Conservation (phyloP, 2,329 filamentous ascomycete species). For the Fusarium anguioides region DNA sequence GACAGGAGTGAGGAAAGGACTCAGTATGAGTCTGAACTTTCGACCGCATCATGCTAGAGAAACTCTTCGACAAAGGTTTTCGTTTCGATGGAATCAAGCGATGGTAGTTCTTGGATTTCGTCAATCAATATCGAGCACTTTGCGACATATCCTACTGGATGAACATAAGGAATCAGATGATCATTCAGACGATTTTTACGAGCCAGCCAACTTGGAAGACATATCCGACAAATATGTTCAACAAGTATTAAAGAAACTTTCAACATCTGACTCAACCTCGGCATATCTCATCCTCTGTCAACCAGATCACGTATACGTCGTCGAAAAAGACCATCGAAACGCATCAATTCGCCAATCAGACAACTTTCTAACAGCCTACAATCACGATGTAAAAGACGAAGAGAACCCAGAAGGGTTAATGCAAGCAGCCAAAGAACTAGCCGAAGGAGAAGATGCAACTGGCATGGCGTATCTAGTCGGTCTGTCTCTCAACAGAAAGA, state of each 20-base stretch:
- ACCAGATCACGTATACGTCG: constrained; percentile 35
- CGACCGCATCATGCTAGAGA: constrained; percentile 49
- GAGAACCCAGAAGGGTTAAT: constrained; percentile 21
- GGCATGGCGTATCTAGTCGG: constrained; percentile 44
- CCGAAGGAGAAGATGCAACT: not conserved
- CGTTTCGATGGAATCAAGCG: constrained; percentile 46
- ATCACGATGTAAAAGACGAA: constrained; percentile 46
- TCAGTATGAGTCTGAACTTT: constrained; percentile 63
- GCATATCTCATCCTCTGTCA: constrained; percentile 49
- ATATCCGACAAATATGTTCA: constrained; percentile 13
- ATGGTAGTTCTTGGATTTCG: constrained; percentile 43
- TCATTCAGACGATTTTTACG: accelerated
- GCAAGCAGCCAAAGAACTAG: constrained; percentile 11
- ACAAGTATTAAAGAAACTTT: constrained; percentile 27
- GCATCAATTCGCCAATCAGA: constrained; percentile 35
- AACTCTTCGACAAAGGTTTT: constrained; percentile 17
- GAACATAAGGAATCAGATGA: not conserved
- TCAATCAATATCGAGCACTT: constrained; percentile 42
- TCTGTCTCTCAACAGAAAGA: constrained; percentile 41
- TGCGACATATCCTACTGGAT: constrained; percentile 40
- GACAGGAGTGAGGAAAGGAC: constrained; percentile 57
- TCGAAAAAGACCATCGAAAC: constrained; percentile 45
- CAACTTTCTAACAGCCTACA: constrained; percentile 44
- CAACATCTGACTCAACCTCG: constrained; percentile 39
- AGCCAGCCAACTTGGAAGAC: not conserved